Evolutionary conservation across 179 eudicot genomes (phyloP).

Genomic region (Silene coronaria): DNA sequence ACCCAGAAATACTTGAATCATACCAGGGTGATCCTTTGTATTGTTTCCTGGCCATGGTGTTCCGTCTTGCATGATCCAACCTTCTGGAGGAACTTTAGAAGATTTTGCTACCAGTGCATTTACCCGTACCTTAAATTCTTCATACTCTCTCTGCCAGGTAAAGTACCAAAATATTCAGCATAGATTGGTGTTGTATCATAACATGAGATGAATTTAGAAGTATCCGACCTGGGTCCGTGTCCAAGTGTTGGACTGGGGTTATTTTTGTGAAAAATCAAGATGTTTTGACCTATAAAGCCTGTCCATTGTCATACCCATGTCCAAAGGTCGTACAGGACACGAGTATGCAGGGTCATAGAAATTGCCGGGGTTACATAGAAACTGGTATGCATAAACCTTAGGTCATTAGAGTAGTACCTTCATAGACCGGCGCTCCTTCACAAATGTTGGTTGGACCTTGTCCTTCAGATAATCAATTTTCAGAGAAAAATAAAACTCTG

Average conservation of each 20-base stretch:
- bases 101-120: constrained; percentile 89
- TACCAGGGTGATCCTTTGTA: constrained; percentile 87
- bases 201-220: neutral
- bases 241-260: neutral
- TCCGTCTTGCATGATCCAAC: constrained; percentile 98
- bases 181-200: constrained; percentile 9
- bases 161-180: constrained; percentile 15
- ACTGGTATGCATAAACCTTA: neutral
- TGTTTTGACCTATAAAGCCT: neutral
- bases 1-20: constrained; percentile 91
- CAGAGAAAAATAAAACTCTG: constrained; percentile 74
- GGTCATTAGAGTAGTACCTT: constrained; percentile 42
- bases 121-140: constrained; percentile 80
- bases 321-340: neutral
- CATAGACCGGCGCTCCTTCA: constrained; percentile 89
- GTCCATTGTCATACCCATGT: neutral
- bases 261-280: neutral
- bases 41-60: constrained; percentile 97
- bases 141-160: constrained; percentile 73
- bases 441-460: constrained; percentile 93
- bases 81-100: constrained; percentile 70
- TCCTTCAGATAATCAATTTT: constrained; percentile 84
- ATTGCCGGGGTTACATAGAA: neutral
- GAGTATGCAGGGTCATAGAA: neutral
- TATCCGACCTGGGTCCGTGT: neutral